Evolutionary conservation across 305 asterid genomes (phyloP).

Genomic region (Nicotiana rustica): DNA sequence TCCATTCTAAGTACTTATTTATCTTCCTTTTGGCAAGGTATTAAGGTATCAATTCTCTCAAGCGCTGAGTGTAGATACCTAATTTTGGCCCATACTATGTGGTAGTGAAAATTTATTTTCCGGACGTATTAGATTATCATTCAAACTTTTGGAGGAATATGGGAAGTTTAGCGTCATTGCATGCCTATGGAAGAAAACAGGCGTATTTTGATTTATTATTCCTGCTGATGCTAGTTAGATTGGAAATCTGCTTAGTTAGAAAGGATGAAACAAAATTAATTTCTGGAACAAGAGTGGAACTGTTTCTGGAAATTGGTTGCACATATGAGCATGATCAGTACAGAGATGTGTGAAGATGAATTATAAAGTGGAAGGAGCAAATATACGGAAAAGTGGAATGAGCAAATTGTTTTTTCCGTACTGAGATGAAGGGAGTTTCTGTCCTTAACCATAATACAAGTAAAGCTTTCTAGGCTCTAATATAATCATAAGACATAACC

Average conservation of each 20-base stretch:
- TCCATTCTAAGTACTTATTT: conserved; percentile 15
- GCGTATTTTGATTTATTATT: neutral
- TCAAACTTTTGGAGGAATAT: neutral
- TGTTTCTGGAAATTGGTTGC: conserved; percentile 27
- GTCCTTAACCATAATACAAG: neutral
- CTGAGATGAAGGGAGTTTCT: neutral
- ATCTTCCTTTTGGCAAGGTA: neutral
- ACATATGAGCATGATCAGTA: conserved; percentile 15
- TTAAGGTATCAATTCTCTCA: neutral
- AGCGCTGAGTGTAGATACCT: neutral
- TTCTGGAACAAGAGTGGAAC: neutral
- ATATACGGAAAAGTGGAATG: neutral
- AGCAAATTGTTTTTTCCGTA: neutral
- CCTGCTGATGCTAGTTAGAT: neutral
- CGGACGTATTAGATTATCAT: neutral
- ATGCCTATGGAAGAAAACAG: conserved; percentile 7
- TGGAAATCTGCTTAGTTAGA: neutral
- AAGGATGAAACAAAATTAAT: neutral
- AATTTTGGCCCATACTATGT: neutral
- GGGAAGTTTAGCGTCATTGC: neutral
- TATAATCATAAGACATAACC: neutral
- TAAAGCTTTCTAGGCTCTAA: neutral
- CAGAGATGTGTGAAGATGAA: neutral
- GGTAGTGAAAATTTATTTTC: neutral
- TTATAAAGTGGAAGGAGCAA: conserved; percentile 7